phyloP scores from a whole-genome alignment of 306 rosid species.

The Dryas octopetala region DNA sequence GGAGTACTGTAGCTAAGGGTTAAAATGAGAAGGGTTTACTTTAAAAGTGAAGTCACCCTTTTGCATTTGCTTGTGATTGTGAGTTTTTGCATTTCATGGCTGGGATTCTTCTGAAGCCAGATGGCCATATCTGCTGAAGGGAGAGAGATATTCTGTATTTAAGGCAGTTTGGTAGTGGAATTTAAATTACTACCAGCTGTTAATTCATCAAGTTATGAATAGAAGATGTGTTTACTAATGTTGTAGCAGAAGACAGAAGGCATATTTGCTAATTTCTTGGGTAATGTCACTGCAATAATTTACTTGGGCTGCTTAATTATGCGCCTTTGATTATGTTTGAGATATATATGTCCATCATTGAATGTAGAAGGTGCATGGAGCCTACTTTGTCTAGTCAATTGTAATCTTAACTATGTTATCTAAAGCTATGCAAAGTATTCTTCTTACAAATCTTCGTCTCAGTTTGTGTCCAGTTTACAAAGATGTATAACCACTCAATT shows the following conservation, averaged over 20 bases:
- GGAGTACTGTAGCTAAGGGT: neutral
- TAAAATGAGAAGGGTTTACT: conserved; percentile 9
- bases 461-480: too few species aligned
- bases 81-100: conserved; percentile 17
- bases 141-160: neutral
- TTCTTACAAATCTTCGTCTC: too few species aligned
- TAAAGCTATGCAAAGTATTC: too few species aligned
- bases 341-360: neutral
- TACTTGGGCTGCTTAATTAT: conserved; percentile 1
- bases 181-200: conserved; percentile 3
- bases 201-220: conserved; percentile 2
- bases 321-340: neutral
- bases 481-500: too few species aligned
- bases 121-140: neutral
- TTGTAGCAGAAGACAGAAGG: neutral
- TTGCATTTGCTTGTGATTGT: neutral
- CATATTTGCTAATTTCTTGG: conserved; percentile 5
- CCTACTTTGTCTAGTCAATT: neutral
- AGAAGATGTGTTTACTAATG: neutral
- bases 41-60: neutral
- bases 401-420: too few species aligned
- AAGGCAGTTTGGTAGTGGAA: conserved; percentile 9
- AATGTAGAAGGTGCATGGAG: neutral
- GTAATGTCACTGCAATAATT: neutral
- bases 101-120: neutral